phyloP scores from a whole-genome alignment of 2,329 filamentous ascomycete species.

The Aspergillus thermomutatus region DNA sequence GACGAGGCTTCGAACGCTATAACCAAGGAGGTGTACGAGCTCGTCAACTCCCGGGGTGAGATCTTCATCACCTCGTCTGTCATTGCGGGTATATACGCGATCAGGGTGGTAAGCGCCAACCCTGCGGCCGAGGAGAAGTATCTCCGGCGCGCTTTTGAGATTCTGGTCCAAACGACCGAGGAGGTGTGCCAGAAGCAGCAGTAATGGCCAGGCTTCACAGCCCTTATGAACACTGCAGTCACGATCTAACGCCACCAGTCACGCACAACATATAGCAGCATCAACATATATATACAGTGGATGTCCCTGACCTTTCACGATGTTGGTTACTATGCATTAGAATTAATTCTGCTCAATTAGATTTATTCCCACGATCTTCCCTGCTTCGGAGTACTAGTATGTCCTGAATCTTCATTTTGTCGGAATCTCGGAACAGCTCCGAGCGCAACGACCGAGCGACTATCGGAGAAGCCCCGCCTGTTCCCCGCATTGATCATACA shows the following conservation, averaged over 20 bases:
- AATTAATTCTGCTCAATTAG: background rate
- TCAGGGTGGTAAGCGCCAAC: constrained; percentile 75
- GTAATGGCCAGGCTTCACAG: background rate
- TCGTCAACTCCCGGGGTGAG: constrained; percentile 68
- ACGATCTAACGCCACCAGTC: background rate
- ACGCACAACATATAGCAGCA: background rate
- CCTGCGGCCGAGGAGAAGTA: constrained; percentile 68
- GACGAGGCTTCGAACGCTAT: constrained; percentile 60
- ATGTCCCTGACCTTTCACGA: background rate
- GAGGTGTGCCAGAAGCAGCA: constrained; percentile 37
- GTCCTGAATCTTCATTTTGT: background rate
- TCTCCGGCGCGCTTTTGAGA: constrained; percentile 69
- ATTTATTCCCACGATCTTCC: background rate
- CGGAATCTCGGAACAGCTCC: background rate
- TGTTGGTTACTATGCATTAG: background rate
- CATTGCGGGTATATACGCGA: constrained; percentile 69
- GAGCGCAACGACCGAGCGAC: background rate
- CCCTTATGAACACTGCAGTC: background rate
- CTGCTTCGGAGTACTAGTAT: background rate
- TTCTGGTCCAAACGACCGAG: constrained; percentile 64
- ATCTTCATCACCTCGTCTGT: constrained; percentile 80
- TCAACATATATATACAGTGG: background rate
- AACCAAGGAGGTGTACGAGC: constrained; percentile 73
- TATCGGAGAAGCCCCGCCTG: too few relatives aligned
- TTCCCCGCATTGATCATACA: background rate